These are phyloP conservation scores for Trichoderma parareesei DNA, from an alignment of 495 filamentous ascomycete genomes.

Conservation along the genomic window DNA sequence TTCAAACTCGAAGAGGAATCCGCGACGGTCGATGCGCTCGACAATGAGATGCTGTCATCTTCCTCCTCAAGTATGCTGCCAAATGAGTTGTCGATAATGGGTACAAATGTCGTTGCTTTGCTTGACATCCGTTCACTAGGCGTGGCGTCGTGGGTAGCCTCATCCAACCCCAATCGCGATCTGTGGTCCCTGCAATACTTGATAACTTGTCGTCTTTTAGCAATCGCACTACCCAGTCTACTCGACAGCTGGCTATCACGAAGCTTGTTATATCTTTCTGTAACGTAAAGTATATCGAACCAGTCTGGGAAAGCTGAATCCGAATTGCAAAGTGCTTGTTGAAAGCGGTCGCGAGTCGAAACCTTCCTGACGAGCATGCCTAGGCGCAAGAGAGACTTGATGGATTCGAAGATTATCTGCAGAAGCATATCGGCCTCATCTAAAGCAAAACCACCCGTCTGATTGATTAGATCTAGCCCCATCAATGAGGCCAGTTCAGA, in stretches of 20 bases:
- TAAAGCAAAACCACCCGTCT: too few species aligned
- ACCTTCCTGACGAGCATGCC: slow-evolving; percentile 11
- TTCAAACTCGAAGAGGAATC: slow-evolving; percentile 10
- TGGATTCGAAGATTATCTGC: slow-evolving; percentile 14
- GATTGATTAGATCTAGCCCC: too few species aligned
- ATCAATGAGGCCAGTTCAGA: neutral
- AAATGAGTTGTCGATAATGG: too few species aligned
- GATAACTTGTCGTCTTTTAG: slow-evolving; percentile 26
- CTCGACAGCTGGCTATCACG: slow-evolving; percentile 11
- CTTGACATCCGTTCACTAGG: slow-evolving; percentile 11
- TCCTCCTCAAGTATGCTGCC: neutral
- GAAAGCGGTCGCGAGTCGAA: neutral
- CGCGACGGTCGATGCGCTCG: slow-evolving; percentile 12
- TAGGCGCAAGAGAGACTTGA: slow-evolving; percentile 14
- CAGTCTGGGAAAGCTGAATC: neutral
- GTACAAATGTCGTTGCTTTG: slow-evolving; percentile 15
- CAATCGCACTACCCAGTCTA: slow-evolving; percentile 23
- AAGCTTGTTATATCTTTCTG: slow-evolving; percentile 11
- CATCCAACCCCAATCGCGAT: slow-evolving; percentile 9
- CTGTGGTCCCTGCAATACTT: slow-evolving; percentile 26
- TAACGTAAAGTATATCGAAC: slow-evolving; percentile 2
- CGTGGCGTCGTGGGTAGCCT: neutral
- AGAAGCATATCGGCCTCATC: slow-evolving; percentile 10
- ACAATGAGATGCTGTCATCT: slow-evolving; percentile 10
- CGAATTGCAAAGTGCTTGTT: slow-evolving; percentile 11